Conservation (phyloP, 768 basidiomycete genomes). For the Imleria badia region DNA sequence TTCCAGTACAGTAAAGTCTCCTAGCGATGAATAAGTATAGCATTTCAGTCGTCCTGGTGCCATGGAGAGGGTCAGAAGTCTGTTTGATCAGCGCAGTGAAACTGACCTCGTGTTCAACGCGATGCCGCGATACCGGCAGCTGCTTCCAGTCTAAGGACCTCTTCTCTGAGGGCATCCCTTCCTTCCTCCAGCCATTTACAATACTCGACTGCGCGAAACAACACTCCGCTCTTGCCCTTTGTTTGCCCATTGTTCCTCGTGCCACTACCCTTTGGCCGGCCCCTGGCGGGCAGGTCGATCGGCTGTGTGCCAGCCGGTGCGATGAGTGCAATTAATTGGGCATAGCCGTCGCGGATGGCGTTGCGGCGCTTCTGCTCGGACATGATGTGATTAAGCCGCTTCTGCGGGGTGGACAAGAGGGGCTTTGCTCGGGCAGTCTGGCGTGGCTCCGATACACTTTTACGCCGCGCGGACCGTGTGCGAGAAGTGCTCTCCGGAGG, state of each 20-base stretch:
- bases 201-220: constrained; percentile 86
- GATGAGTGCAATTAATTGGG: constrained; percentile 78
- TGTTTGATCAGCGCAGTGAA: not conserved
- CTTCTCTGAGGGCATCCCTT: constrained; percentile 62
- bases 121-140: constrained; percentile 52
- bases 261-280: constrained; percentile 78
- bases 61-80: not conserved
- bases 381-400: constrained; percentile 90
- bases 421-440: constrained; percentile 50
- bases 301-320: constrained; percentile 74
- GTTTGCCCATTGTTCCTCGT: constrained; percentile 60
- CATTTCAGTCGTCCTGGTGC: not conserved
- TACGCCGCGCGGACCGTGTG: constrained; percentile 21
- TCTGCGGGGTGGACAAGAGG: constrained; percentile 79
- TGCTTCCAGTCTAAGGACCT: constrained; percentile 67
- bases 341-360: constrained; percentile 87
- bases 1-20: not conserved
- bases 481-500: constrained; percentile 14
- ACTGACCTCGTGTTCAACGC: constrained; percentile 20
- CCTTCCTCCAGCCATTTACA: constrained; percentile 86
- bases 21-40: not conserved
- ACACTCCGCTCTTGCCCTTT: constrained; percentile 87
- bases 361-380: constrained; percentile 93
- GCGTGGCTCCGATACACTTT: constrained; percentile 21
- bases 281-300: constrained; percentile 73